These are phyloP conservation scores for Pseudogymnoascus sp. DNA, from an alignment of 2,329 filamentous ascomycete genomes.

Conservation along the genomic window DNA sequence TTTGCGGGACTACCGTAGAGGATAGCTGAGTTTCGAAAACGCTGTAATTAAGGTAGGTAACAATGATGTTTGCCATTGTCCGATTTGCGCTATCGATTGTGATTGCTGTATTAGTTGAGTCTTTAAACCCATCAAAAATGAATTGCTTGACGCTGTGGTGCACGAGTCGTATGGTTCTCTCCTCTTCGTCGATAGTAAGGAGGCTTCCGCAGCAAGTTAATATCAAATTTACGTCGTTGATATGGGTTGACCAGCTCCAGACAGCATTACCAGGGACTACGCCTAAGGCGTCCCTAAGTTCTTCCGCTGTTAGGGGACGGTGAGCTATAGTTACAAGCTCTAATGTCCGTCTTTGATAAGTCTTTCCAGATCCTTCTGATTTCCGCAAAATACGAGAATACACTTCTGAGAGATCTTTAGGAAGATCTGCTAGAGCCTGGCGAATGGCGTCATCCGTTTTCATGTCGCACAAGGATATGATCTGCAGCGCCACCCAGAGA, in stretches of 20 bases:
- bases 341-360: slow-evolving; percentile 26
- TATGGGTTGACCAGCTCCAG: slow-evolving; percentile 22
- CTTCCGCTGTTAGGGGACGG: slow-evolving; percentile 27
- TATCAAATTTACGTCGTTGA: slow-evolving; percentile 24
- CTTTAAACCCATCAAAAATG: slow-evolving; percentile 21
- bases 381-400: slow-evolving; percentile 28
- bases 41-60: slow-evolving; percentile 28
- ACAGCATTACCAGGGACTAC: slow-evolving; percentile 28
- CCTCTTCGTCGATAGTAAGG: slow-evolving; percentile 31
- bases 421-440: slow-evolving; percentile 27
- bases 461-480: slow-evolving; percentile 29
- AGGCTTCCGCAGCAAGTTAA: slow-evolving; percentile 31
- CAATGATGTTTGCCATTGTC: slow-evolving; percentile 22
- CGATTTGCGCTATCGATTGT: slow-evolving; percentile 16
- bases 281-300: slow-evolving; percentile 34
- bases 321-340: slow-evolving; percentile 28
- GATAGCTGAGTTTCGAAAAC: slow-evolving; percentile 22
- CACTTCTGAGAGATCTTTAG: slow-evolving; percentile 26
- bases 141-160: slow-evolving; percentile 33
- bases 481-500: slow-evolving; percentile 32
- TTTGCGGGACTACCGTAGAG: slow-evolving; percentile 17
- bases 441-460: slow-evolving; percentile 32
- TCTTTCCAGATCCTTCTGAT: slow-evolving; percentile 15
- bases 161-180: slow-evolving; percentile 26
- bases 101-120: slow-evolving; percentile 15